Percentiles rank a stretch among this genome's conserved stretches.
Evolutionary conservation across 257 asterid species (phyloP).

Genomic region (Gardenia jasminoides): DNA sequence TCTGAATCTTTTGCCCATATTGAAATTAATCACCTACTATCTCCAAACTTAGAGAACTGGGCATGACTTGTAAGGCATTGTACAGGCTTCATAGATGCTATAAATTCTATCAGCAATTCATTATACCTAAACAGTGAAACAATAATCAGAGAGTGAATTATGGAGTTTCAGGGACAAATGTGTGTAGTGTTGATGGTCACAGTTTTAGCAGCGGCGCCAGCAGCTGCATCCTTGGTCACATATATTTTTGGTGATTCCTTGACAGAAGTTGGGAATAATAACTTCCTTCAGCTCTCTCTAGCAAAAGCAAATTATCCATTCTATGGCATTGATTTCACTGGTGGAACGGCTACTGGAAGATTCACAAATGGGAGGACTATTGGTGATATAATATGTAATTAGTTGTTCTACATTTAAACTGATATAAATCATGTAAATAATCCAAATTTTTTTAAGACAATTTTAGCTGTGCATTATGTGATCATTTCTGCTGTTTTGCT

Average conservation of each 20-base stretch:
- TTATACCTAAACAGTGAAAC: not conserved
- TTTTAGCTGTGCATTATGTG: not conserved
- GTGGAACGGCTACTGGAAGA: conserved; percentile 68
- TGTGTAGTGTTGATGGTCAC: conserved; percentile 18
- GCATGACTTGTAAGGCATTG: conserved; percentile 40
- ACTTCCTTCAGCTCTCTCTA: conserved; percentile 57
- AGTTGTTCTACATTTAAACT: not conserved
- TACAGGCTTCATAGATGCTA: conserved; percentile 18
- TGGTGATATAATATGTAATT: conserved; percentile 67
- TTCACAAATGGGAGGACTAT: conserved; percentile 84
- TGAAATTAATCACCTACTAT: conserved; percentile 38
- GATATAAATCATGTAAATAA: not conserved
- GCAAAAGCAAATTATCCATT: conserved; percentile 66
- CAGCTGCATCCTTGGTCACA: conserved; percentile 48
- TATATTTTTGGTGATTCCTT: conserved; percentile 80
- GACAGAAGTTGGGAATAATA: conserved; percentile 90
- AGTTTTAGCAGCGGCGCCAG: not conserved
- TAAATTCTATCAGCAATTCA: conserved; percentile 26
- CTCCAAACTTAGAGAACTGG: conserved; percentile 45
- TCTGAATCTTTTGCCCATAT: not conserved
- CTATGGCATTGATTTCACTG: conserved; percentile 66
- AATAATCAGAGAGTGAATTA: not conserved
- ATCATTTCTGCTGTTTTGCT: not conserved
- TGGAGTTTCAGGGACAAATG: conserved; percentile 20
- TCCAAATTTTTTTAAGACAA: not conserved